Conservation (phyloP, 441 rosid species). For the Populus tomentosa region DNA sequence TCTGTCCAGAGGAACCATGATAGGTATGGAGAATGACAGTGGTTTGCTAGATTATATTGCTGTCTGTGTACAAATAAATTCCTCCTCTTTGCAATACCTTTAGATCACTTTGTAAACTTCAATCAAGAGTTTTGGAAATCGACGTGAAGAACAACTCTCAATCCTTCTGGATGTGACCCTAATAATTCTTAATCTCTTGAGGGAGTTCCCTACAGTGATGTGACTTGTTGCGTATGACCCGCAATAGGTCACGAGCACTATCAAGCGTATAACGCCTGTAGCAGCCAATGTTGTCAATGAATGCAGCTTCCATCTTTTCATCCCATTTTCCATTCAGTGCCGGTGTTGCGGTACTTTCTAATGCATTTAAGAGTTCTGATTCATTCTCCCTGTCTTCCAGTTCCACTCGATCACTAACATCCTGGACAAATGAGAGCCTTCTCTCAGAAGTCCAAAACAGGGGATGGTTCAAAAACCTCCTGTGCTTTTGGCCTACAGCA, state of each 20-base stretch:
- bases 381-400: slow-evolving; percentile 64
- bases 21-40: not conserved
- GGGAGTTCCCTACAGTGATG: slow-evolving; percentile 88
- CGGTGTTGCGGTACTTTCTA: slow-evolving; percentile 56
- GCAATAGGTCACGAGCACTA: slow-evolving; percentile 61
- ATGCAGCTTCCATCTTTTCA: slow-evolving; percentile 67
- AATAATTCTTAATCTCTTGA: slow-evolving; percentile 59
- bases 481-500: slow-evolving; percentile 60
- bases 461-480: slow-evolving; percentile 65
- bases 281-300: slow-evolving; percentile 70
- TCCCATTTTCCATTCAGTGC: slow-evolving; percentile 81
- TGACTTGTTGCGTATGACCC: slow-evolving; percentile 78
- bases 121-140: slow-evolving; percentile 79
- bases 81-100: slow-evolving; percentile 56
- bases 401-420: slow-evolving; percentile 76
- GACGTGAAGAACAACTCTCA: slow-evolving; percentile 54
- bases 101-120: slow-evolving; percentile 66
- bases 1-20: not conserved
- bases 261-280: slow-evolving; percentile 74
- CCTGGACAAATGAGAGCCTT: slow-evolving; percentile 76
- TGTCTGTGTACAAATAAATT: slow-evolving; percentile 42
- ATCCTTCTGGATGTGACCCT: slow-evolving; percentile 80
- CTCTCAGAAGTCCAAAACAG: slow-evolving; percentile 72
- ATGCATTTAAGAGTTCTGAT: slow-evolving; percentile 56
- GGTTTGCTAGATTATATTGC: slow-evolving; percentile 29